A percentile compares a stretch with the other conserved stretches of the same genome.
These are phyloP conservation scores for Dryas octopetala DNA, from an alignment of 306 rosid species.

Conservation along the genomic window DNA sequence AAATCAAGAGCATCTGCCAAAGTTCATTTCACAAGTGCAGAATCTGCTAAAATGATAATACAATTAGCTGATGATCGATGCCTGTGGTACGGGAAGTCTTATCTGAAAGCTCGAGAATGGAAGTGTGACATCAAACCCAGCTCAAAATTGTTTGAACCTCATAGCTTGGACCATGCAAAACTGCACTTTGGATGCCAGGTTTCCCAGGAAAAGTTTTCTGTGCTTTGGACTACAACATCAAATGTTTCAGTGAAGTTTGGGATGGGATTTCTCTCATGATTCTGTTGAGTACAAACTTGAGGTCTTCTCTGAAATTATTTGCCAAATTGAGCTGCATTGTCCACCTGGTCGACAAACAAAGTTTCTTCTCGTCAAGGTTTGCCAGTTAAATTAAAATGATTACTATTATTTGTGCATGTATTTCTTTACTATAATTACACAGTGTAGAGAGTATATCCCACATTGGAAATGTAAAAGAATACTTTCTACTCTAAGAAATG, in stretches of 20 bases:
- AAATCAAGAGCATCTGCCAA: no score
- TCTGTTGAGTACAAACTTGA: conserved; percentile 39
- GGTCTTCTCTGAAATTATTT: conserved; percentile 42
- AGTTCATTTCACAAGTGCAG: no score
- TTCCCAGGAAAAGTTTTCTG: conserved; percentile 42
- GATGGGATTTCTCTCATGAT: conserved; percentile 20
- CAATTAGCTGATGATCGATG: no score
- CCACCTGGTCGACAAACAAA: conserved; percentile 21
- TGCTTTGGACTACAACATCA: conserved; percentile 46
- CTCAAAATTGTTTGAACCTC: not conserved
- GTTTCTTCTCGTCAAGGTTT: conserved; percentile 56
- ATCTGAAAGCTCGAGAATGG: no score
- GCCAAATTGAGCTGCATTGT: conserved; percentile 37
- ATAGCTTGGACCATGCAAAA: not conserved
- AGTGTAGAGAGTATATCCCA: no score
- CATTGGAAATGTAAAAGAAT: conserved; percentile 10
- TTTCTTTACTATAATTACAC: no score
- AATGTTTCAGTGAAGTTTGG: conserved; percentile 42
- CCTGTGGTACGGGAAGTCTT: no score
- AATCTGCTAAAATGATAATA: no score
- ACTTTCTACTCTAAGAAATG: conserved; percentile 21
- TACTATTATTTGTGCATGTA: not conserved
- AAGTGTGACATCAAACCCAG: conserved; percentile 10
- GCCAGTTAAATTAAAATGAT: not conserved
- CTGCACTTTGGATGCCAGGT: conserved; percentile 48